Percentiles rank a stretch among this genome's conserved stretches.
These are phyloP conservation scores for Venturia asperata DNA, from an alignment of 2,329 filamentous ascomycete species.

Conservation along the genomic window DNA sequence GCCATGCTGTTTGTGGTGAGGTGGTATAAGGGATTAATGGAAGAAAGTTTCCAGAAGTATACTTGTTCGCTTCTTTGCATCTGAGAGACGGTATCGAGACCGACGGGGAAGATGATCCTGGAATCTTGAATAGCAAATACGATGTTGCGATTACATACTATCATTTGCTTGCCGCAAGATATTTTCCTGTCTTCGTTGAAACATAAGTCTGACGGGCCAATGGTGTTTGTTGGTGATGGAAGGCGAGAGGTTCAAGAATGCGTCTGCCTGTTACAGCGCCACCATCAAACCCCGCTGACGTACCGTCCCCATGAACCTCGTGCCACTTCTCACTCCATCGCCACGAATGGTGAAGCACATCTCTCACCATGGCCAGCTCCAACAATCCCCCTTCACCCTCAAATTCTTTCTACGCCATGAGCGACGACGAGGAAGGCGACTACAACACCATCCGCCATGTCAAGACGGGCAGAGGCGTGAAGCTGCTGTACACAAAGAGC, in stretches of 20 bases:
- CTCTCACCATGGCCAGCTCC: neutral
- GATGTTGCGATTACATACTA: too few relatives aligned
- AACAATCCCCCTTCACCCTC: slow-evolving; percentile 58
- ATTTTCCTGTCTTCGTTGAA: too few relatives aligned
- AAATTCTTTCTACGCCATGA: slow-evolving; percentile 89
- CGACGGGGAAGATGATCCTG: too few relatives aligned
- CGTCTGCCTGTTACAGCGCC: neutral
- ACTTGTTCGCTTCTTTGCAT: neutral
- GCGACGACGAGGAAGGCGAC: slow-evolving; percentile 89
- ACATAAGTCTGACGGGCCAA: too few relatives aligned
- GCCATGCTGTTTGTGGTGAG: too few relatives aligned
- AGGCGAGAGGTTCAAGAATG: neutral
- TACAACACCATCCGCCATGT: slow-evolving; percentile 90
- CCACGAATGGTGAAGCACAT: neutral
- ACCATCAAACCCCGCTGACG: neutral
- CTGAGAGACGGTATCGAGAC: neutral
- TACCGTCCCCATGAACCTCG: neutral
- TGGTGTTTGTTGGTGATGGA: too few relatives aligned
- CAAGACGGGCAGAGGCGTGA: slow-evolving; percentile 73
- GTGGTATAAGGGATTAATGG: neutral
- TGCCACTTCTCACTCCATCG: neutral
- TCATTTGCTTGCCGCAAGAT: too few relatives aligned
- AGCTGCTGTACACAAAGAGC: slow-evolving; percentile 92
- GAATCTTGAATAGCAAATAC: too few relatives aligned
- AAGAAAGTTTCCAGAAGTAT: neutral